Conservation (phyloP, 73 alveolate genomes). For the Blepharisma japonicum region DNA sequence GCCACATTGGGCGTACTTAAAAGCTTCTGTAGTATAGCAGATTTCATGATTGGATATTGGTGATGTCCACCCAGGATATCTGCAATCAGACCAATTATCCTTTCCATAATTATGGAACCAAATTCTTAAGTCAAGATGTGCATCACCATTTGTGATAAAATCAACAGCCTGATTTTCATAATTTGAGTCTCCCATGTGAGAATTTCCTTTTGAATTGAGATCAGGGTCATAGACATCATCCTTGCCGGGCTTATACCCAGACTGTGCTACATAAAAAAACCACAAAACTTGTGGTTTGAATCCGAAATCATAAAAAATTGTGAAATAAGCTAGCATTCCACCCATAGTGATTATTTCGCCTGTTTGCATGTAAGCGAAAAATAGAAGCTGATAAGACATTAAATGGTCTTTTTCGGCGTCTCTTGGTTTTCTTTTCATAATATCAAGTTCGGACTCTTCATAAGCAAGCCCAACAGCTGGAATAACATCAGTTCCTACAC, state of each 20-base stretch:
- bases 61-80: not conserved
- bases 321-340: conserved; percentile 74
- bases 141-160: conserved; percentile 9
- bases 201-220: conserved; percentile 26
- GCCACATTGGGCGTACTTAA: conserved; percentile 74
- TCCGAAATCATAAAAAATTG: conserved; percentile 83
- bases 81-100: not conserved
- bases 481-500: conserved; percentile 86
- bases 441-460: conserved; percentile 90
- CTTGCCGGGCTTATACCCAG: conserved; percentile 22
- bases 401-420: conserved; percentile 82
- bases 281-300: conserved; percentile 46
- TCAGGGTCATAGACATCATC: conserved; percentile 50
- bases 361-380: conserved; percentile 63
- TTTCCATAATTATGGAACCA: not conserved
- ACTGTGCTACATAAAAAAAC: not conserved
- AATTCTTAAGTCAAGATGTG: conserved; percentile 17
- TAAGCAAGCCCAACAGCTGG: conserved; percentile 93
- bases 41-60: conserved; percentile 25
- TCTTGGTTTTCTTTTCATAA: conserved; percentile 87
- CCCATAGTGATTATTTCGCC: conserved; percentile 73
- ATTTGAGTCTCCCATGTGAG: conserved; percentile 33
- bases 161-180: conserved; percentile 20
- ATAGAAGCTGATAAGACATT: conserved; percentile 65
- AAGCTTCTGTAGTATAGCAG: conserved; percentile 82